Percentiles rank a stretch among this genome's conserved stretches.
These are phyloP conservation scores for Phytopythium delawarense DNA, from an alignment of 352 stramenopile genomes.

Conservation along the genomic window DNA sequence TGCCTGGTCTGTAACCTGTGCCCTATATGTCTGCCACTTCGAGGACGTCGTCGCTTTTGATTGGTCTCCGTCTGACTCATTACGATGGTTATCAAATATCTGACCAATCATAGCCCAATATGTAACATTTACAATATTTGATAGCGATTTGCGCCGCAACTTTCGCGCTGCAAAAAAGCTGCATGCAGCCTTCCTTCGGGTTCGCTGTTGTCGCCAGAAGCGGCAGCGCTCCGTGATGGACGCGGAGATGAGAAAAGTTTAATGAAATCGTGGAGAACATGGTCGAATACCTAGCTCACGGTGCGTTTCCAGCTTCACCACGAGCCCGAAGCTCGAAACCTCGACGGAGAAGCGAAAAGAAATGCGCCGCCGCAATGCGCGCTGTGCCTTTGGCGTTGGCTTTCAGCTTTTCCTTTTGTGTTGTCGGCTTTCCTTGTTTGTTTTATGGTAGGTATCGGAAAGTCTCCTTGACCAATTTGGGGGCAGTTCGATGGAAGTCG, in stretches of 20 bases:
- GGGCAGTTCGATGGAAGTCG: no score
- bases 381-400: no score
- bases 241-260: constrained; percentile 6
- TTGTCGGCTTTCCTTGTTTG: no score
- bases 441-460: no score
- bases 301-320: constrained; percentile 1
- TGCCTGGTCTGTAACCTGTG: neutral
- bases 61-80: neutral
- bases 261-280: neutral
- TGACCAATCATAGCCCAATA: neutral
- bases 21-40: neutral
- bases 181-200: neutral
- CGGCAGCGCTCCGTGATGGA: neutral
- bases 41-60: neutral
- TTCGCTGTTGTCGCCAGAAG: neutral
- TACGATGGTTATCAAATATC: neutral
- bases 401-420: no score
- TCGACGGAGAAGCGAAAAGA: neutral
- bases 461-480: no score
- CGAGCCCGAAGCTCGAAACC: neutral
- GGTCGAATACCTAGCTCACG: neutral
- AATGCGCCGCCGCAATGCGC: neutral
- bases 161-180: neutral
- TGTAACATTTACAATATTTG: neutral
- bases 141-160: neutral